Conservation (phyloP, 2,329 filamentous ascomycete species). For the Venturiaceae sp. region DNA sequence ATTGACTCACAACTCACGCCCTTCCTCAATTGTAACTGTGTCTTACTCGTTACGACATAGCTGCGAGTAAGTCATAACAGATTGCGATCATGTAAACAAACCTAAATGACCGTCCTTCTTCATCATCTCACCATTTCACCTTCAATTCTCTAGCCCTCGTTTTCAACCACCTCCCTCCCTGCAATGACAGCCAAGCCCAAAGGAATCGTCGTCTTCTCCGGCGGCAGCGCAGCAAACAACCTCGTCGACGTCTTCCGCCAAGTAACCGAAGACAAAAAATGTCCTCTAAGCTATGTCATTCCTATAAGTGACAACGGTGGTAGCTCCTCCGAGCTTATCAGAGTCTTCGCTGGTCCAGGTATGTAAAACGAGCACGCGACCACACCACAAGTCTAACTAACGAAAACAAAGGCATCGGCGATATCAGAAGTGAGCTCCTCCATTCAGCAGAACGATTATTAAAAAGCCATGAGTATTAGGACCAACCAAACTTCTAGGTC, state of each 20-base stretch:
- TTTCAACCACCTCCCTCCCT: neutral
- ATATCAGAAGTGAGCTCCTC: constrained; percentile 57
- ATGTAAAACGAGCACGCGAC: constrained; percentile 15
- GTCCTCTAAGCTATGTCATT: constrained; percentile 73
- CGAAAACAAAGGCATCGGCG: constrained; percentile 46
- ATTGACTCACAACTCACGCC: neutral
- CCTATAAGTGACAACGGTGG: constrained; percentile 95
- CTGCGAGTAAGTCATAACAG: neutral
- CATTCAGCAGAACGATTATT: neutral
- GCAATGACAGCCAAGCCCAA: constrained; percentile 14
- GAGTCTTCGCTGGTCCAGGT: constrained; percentile 92
- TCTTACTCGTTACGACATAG: neutral
- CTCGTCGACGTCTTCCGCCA: constrained; percentile 80
- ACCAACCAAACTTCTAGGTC: constrained; percentile 42
- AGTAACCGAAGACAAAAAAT: constrained; percentile 50
- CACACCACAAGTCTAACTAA: neutral
- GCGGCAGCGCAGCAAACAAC: constrained; percentile 88
- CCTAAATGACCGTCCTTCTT: neutral
- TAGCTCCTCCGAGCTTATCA: constrained; percentile 84
- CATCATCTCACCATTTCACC: neutral
- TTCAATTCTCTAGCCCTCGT: neutral
- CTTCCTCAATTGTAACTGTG: neutral
- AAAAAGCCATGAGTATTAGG: neutral
- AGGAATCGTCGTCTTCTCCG: constrained; percentile 79
- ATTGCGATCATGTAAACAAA: neutral